Evolutionary conservation across 768 basidiomycete genomes (phyloP).

Genomic region (Austroboletus eburneus): DNA sequence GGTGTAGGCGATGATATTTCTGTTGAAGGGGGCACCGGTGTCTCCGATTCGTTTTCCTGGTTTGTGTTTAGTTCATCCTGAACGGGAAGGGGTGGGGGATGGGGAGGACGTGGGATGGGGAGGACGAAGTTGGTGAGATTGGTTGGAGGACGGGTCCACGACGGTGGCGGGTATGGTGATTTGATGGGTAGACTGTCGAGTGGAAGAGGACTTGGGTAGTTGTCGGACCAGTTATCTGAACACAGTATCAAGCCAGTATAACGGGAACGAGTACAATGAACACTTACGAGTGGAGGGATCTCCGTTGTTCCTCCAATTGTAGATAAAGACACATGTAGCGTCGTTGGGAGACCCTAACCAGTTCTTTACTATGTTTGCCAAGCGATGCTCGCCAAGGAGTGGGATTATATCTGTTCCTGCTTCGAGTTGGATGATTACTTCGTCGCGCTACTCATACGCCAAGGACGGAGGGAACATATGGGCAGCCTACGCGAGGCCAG

Average conservation of each 20-base stretch:
- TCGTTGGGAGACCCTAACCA: constrained; percentile 13
- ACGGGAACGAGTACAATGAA: neutral
- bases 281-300: constrained; percentile 27
- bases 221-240: constrained; percentile 26
- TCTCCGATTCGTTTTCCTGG: neutral
- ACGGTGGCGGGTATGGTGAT: constrained; percentile 26
- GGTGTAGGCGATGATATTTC: neutral
- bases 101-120: constrained; percentile 17
- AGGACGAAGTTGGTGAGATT: constrained; percentile 21
- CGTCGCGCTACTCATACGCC: constrained; percentile 20
- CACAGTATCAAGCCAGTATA: neutral
- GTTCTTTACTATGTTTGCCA: constrained; percentile 11
- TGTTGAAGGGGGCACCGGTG: neutral
- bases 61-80: neutral
- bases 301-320: constrained; percentile 30
- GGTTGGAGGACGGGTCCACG: constrained; percentile 18
- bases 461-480: neutral
- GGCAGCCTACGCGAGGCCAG: neutral
- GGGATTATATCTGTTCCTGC: constrained; percentile 22
- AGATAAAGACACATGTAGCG: constrained; percentile 24
- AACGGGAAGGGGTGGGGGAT: neutral
- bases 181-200: constrained; percentile 14
- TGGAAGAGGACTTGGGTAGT: constrained; percentile 12
- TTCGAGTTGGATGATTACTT: constrained; percentile 28
- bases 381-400: constrained; percentile 27